Evolutionary conservation across 23 red algal species (phyloP).

Genomic region (Pyropia yezoensis): DNA sequence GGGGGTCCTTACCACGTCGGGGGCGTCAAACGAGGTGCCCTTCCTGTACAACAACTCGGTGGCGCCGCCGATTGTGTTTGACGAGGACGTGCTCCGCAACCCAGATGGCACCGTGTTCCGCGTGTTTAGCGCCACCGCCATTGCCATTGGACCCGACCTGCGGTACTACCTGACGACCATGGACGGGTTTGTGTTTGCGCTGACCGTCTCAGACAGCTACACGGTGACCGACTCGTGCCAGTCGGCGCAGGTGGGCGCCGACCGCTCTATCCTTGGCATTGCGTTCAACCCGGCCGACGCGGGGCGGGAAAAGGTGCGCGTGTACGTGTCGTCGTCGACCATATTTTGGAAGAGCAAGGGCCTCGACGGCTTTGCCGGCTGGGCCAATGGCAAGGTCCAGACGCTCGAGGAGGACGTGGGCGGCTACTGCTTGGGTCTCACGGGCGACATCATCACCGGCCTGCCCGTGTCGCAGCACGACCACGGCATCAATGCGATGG

Average conservation of each 20-base stretch:
- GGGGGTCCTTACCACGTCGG: too few relatives aligned
- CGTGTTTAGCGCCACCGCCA: conserved; percentile 11
- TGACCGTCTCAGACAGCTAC: conserved; percentile 18
- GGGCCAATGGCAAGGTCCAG: conserved; percentile 59
- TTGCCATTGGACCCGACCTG: conserved; percentile 30
- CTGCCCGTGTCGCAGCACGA: conserved; percentile 47
- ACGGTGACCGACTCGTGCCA: conserved; percentile 26
- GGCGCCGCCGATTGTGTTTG: conserved; percentile 42
- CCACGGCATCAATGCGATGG: conserved; percentile 45
- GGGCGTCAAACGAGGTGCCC: too few relatives aligned
- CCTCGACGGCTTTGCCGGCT: conserved; percentile 8
- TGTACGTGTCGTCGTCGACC: conserved; percentile 26
- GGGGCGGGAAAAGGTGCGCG: background rate
- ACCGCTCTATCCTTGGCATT: conserved; percentile 29
- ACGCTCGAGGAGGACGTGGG: conserved; percentile 16
- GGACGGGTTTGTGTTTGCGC: conserved; percentile 30
- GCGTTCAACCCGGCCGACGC: conserved; percentile 26
- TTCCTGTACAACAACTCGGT: conserved; percentile 5
- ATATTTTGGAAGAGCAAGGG: conserved; percentile 35
- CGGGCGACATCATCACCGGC: conserved; percentile 2
- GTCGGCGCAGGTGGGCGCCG: conserved; percentile 11
- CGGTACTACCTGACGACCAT: conserved; percentile 44
- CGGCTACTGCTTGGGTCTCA: conserved; percentile 19
- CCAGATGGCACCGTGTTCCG: conserved; percentile 20
- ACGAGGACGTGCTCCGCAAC: conserved; percentile 21